These are phyloP conservation scores for Aureobasidium sp. DNA, from an alignment of 2,329 filamentous ascomycete species.

Conservation along the genomic window DNA sequence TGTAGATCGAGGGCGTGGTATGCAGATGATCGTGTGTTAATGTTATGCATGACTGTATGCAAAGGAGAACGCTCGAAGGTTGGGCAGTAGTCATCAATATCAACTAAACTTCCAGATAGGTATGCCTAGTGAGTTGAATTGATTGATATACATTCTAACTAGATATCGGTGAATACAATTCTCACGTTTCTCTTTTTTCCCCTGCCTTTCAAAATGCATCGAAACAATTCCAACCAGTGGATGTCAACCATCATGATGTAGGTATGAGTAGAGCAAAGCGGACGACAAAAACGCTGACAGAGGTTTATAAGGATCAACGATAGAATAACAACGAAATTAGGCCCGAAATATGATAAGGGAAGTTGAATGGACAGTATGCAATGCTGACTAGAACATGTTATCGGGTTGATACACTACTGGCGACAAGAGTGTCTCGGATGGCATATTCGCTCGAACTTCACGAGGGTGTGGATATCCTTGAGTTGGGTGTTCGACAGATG, in stretches of 20 bases:
- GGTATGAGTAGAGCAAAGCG: no score
- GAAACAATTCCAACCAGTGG: neutral
- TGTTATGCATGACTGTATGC: no score
- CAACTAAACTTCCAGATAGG: no score
- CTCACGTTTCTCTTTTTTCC: neutral
- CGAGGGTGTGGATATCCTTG: conserved; percentile 21
- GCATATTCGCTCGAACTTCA: conserved; percentile 37
- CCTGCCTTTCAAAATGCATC: neutral
- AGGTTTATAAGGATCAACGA: neutral
- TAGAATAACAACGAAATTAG: neutral
- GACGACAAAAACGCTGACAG: neutral
- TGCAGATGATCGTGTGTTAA: neutral
- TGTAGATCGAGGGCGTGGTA: neutral
- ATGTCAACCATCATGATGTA: neutral
- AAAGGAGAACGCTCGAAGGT: no score
- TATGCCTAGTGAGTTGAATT: no score
- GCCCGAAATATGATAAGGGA: neutral
- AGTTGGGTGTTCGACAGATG: conserved; percentile 17
- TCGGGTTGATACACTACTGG: conserved; percentile 29
- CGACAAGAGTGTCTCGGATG: conserved; percentile 34
- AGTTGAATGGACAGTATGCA: neutral
- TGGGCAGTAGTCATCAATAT: no score
- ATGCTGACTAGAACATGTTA: neutral
- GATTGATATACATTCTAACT: conserved; percentile 3
- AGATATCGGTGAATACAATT: neutral